Percentiles rank a stretch among this genome's conserved stretches.
phyloP scores from a whole-genome alignment of 306 rosid species.

The Sophora flavescens region DNA sequence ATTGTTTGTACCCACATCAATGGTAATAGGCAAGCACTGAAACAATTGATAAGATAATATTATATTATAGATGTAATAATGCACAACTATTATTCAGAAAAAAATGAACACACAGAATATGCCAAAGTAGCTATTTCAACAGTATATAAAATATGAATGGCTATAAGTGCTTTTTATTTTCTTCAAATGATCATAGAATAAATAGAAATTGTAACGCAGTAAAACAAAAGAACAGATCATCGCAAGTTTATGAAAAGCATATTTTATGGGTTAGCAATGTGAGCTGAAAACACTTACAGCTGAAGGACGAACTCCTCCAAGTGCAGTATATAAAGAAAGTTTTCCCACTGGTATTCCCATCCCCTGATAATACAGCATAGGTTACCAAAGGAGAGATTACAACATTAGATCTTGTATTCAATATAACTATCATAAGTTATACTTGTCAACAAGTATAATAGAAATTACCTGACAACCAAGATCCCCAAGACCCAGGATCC shows the following conservation, averaged over 20 bases:
- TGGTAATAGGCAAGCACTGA: constrained; percentile 97
- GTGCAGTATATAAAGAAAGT: constrained; percentile 92
- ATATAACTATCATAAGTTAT: constrained; percentile 25
- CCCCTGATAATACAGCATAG: constrained; percentile 67
- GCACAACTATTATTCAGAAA: no score
- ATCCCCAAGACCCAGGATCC: constrained; percentile 95
- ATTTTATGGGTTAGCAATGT: neutral
- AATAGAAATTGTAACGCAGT: neutral
- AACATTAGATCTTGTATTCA: constrained; percentile 24
- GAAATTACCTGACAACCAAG: constrained; percentile 93
- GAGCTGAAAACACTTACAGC: constrained; percentile 71
- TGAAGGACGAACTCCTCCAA: constrained; percentile 98
- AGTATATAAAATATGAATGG: neutral
- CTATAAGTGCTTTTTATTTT: neutral
- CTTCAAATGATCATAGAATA: neutral
- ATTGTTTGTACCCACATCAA: constrained; percentile 99
- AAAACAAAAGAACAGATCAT: constrained; percentile 3
- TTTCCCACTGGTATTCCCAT: constrained; percentile 99
- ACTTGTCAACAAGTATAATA: neutral
- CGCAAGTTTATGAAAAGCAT: constrained; percentile 3
- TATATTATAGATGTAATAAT: constrained; percentile 23
- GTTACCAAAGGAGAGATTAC: constrained; percentile 29
- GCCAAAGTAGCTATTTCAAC: neutral
- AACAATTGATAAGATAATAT: constrained; percentile 41
- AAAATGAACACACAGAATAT: neutral